Evolutionary conservation across 2,329 filamentous ascomycete genomes (phyloP).

Genomic region (Aspergillus luchuensis): DNA sequence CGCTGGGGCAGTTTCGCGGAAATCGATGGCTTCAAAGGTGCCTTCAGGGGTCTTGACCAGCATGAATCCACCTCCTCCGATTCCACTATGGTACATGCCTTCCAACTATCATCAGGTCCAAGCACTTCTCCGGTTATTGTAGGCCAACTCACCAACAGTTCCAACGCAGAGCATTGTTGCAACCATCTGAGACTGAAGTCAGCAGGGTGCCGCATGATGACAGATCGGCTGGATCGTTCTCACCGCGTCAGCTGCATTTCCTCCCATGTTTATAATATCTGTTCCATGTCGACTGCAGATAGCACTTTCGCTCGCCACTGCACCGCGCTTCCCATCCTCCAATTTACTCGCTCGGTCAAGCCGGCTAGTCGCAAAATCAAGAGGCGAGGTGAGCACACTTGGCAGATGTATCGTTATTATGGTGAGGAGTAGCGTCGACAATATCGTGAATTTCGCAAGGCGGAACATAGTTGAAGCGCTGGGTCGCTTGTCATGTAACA

Average conservation of each 20-base stretch:
- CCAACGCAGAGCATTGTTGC: constrained; percentile 75
- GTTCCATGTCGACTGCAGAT: constrained; percentile 71
- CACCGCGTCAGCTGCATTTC: constrained; percentile 74
- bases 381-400: constrained; percentile 23
- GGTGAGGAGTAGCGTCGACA: constrained; percentile 23
- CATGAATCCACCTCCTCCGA: constrained; percentile 91
- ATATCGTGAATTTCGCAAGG: constrained; percentile 19
- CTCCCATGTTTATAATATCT: constrained; percentile 61
- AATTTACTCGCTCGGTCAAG: constrained; percentile 20
- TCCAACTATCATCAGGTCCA: neutral
- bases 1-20: constrained; percentile 82
- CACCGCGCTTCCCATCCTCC: constrained; percentile 53
- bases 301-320: constrained; percentile 69
- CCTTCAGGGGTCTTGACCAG: constrained; percentile 72
- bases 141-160: constrained; percentile 56
- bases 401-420: constrained; percentile 28
- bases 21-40: constrained; percentile 85
- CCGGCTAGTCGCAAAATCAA: constrained; percentile 18
- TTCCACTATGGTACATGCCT: constrained; percentile 75
- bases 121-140: neutral
- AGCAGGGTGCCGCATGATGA: neutral
- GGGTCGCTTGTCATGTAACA: constrained; percentile 3
- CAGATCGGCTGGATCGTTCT: constrained; percentile 24
- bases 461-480: constrained; percentile 20
- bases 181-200: constrained; percentile 53